A percentile compares a stretch with the other conserved stretches of the same genome.
These are phyloP conservation scores for Fonsecaea multimorphosa DNA, from an alignment of 2,329 filamentous ascomycete species.

Conservation along the genomic window DNA sequence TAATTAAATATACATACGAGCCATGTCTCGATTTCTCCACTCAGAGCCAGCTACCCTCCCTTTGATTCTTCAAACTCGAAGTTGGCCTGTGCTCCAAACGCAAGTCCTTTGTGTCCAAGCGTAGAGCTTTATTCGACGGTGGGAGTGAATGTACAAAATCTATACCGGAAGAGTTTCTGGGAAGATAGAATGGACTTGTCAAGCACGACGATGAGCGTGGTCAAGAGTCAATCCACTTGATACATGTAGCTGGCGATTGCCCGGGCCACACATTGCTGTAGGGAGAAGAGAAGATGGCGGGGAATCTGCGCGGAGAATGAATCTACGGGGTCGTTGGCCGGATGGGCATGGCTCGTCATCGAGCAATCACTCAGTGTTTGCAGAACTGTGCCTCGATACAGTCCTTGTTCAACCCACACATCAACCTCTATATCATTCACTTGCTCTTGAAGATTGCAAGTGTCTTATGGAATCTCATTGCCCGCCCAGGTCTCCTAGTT, in stretches of 20 bases:
- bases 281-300: neutral
- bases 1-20: conserved; percentile 20
- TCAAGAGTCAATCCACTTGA: neutral
- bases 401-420: neutral
- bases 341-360: neutral
- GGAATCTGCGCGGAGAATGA: neutral
- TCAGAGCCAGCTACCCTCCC: neutral
- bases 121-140: neutral
- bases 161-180: neutral
- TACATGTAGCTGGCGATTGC: neutral
- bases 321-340: neutral
- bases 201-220: neutral
- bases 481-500: neutral
- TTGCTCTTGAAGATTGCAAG: neutral
- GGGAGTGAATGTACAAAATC: neutral
- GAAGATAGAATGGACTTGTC: neutral
- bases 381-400: neutral
- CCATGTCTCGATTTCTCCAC: conserved; percentile 13
- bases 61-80: neutral
- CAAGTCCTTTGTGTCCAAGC: neutral
- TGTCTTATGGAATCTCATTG: neutral
- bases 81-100: neutral
- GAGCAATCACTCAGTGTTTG: neutral
- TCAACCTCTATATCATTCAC: neutral
- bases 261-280: too few relatives aligned